phyloP scores from a whole-genome alignment of 495 filamentous ascomycete species.

The Neurospora sp. region DNA sequence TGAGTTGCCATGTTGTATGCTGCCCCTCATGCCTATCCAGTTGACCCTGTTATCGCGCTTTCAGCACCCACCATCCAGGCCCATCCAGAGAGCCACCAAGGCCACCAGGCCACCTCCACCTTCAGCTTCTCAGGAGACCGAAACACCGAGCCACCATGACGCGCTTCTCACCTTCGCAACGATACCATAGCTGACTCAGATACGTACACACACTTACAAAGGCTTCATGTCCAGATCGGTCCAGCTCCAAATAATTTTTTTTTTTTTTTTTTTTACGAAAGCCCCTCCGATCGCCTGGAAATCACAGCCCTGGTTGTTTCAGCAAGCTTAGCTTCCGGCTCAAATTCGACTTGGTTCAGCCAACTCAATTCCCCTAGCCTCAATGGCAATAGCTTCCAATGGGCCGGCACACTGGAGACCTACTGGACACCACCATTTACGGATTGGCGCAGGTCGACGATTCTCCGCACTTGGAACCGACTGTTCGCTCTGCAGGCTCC shows the following conservation, averaged over 20 bases:
- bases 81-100: background rate
- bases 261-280: background rate
- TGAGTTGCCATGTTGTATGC: background rate
- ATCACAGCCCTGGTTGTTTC: background rate
- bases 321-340: background rate
- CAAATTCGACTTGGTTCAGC: constrained; percentile 4
- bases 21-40: background rate
- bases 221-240: background rate
- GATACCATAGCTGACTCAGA: background rate
- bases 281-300: background rate
- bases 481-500: constrained; percentile 13
- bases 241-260: background rate
- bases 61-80: background rate
- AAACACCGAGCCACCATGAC: background rate
- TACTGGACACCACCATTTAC: constrained; percentile 2
- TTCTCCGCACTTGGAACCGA: constrained; percentile 9
- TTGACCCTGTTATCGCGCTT: background rate
- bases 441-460: constrained; percentile 8
- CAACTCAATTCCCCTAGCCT: constrained; percentile 3
- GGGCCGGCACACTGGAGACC: background rate
- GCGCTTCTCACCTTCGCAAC: background rate
- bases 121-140: background rate
- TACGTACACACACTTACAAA: background rate
- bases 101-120: background rate
- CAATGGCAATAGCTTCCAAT: constrained; percentile 6